Percentiles rank a stretch among this genome's conserved stretches.
These are phyloP conservation scores for Daldinia childiae DNA, from an alignment of 495 filamentous ascomycete genomes.

Conservation along the genomic window DNA sequence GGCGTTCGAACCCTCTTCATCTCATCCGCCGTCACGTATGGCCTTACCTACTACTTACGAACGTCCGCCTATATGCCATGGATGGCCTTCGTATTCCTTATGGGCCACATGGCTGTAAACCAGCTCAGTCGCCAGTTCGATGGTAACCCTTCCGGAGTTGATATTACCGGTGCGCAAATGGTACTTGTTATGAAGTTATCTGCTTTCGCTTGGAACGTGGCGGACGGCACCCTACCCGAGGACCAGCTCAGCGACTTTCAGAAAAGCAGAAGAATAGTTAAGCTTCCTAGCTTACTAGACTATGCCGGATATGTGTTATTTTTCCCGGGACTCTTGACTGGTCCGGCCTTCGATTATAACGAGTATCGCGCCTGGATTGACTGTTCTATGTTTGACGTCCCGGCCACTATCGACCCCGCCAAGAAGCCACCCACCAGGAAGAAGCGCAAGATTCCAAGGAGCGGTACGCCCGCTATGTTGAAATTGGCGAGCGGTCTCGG, in stretches of 20 bases:
- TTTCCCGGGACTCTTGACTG: constrained; percentile 88
- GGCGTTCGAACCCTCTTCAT: constrained; percentile 83
- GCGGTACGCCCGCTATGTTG: constrained; percentile 81
- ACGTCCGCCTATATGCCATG: constrained; percentile 98
- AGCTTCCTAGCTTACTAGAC: constrained; percentile 79
- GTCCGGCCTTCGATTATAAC: constrained; percentile 91
- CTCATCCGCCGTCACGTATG: constrained; percentile 80
- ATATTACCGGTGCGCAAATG: constrained; percentile 98
- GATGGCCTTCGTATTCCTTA: constrained; percentile 92
- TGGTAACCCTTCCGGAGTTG: constrained; percentile 70
- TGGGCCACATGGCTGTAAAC: constrained; percentile 93
- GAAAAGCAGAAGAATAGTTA: constrained; percentile 76
- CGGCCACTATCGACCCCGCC: constrained; percentile 76
- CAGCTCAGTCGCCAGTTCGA: constrained; percentile 83
- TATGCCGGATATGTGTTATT: constrained; percentile 92
- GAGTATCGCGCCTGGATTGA: constrained; percentile 94
- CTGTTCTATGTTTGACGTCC: constrained; percentile 91
- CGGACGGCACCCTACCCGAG: constrained; percentile 83
- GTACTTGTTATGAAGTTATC: constrained; percentile 98
- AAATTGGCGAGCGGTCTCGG: constrained; percentile 75
- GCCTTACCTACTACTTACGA: constrained; percentile 79
- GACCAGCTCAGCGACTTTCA: constrained; percentile 85
- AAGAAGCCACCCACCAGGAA: constrained; percentile 86
- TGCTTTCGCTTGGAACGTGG: constrained; percentile 96
- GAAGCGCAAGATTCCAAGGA: constrained; percentile 94